Evolutionary conservation across 2,329 filamentous ascomycete species (phyloP), one percentile per base, ranked within the genome.

Genomic region (Sporothrix mexicana): DNA sequence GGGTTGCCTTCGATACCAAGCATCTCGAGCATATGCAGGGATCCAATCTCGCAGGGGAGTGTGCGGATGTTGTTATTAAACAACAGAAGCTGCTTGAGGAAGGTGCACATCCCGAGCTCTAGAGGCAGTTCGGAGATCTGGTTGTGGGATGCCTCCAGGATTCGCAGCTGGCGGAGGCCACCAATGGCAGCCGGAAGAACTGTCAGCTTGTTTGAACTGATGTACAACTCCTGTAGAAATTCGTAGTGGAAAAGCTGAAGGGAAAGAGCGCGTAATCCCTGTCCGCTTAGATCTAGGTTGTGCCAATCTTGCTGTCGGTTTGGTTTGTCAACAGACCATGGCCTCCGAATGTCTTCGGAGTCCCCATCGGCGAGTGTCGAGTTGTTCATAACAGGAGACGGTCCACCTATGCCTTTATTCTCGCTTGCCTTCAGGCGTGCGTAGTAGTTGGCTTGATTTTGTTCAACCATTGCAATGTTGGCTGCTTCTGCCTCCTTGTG

Each of bases 51-150:
- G 78, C 87, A 92, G 0, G 96, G 96, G 36, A 99, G 85, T 25
- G 89, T 91, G 74, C 89, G 89, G 71, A 99, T 91, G 75, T 93
- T 88, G 81, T 99, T 99, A 83, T 97, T 94, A 80, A 97, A 98
- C 2, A 98, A 85, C 41, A 95, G 85, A 5, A 99, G 86, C 76
- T 93, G 91, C 82, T 93, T 94, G 72, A 99, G 85, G 77, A 95
- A 96, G 41, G 95, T 96, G 78, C 97, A 93, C 95, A 98, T 99
- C 79, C 96, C 96, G 74, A 99, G 90, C 84, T 99, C 95, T 25
- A 93, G 88, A 0, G 96, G 96, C 3, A 99, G 85, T 76, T 92
- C 90, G 9, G 87, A 88, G 74, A 99, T 86, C 74, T 95, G 89
- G 81, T 99, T 99, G 83, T 92, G 90, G 0, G 96, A 98, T 2